Conservation (phyloP, 2,329 filamentous ascomycete species). For the Sphaerulina vaccinii region DNA sequence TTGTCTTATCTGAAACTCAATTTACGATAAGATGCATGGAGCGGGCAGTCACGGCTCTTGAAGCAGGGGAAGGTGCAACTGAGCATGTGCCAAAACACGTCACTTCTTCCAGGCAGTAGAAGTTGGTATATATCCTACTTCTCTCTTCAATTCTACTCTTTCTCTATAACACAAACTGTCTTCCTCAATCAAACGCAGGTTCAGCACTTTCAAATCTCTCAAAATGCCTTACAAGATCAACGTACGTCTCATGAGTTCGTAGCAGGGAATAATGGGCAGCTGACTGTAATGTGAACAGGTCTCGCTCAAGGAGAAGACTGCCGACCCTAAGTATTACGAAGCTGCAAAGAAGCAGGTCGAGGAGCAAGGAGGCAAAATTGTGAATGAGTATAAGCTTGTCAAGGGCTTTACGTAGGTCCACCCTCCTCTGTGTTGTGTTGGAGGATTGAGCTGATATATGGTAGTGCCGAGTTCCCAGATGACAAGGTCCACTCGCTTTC, state of each 20-base stretch:
- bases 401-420: constrained; percentile 89
- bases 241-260: constrained; percentile 21
- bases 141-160: neutral
- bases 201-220: constrained; percentile 9
- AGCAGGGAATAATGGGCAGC: neutral
- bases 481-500: constrained; percentile 66
- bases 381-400: constrained; percentile 79
- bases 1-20: neutral
- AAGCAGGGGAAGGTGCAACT: no score
- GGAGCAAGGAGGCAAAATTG: constrained; percentile 79
- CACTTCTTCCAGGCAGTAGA: no score
- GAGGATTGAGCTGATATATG: neutral
- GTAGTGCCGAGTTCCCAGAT: constrained; percentile 70
- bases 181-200: constrained; percentile 7
- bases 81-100: constrained; percentile 11
- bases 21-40: no score
- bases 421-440: neutral
- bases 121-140: no score
- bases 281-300: constrained; percentile 57
- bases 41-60: no score
- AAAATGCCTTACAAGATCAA: constrained; percentile 33
- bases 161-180: constrained; percentile 3
- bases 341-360: constrained; percentile 74
- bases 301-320: constrained; percentile 62
- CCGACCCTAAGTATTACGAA: constrained; percentile 64